Percentiles rank a stretch among this genome's conserved stretches.
Conservation (phyloP, 2,329 filamentous ascomycete species). For the Fusarium sp. region DNA sequence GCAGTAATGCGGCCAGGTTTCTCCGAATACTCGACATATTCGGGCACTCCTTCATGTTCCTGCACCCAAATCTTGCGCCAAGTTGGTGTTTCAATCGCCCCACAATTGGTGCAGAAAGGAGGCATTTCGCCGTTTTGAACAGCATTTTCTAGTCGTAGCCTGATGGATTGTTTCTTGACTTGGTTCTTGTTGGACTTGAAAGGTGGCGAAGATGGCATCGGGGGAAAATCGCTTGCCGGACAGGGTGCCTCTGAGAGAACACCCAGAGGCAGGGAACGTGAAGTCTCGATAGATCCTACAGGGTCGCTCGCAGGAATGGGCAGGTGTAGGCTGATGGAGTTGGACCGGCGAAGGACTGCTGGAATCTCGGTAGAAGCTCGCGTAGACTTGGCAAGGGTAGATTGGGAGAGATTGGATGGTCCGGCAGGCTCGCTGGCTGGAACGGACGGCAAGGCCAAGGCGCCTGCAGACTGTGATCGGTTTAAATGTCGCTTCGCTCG, state of each 20-base stretch:
- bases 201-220: slow-evolving; percentile 59
- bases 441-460: slow-evolving; percentile 55
- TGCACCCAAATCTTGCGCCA: slow-evolving; percentile 96
- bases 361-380: slow-evolving; percentile 53
- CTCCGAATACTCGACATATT: slow-evolving; percentile 79
- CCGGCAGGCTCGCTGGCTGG: slow-evolving; percentile 67
- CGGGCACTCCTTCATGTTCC: slow-evolving; percentile 78
- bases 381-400: slow-evolving; percentile 31
- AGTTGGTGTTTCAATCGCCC: slow-evolving; percentile 94
- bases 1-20: slow-evolving; percentile 82
- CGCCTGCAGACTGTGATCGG: slow-evolving; percentile 58
- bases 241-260: slow-evolving; percentile 57
- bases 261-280: slow-evolving; percentile 36
- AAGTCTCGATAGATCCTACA: slow-evolving; percentile 47
- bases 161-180: slow-evolving; percentile 75
- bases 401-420: slow-evolving; percentile 59
- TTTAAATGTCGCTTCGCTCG: slow-evolving; percentile 47
- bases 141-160: slow-evolving; percentile 72
- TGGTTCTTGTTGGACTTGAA: slow-evolving; percentile 74
- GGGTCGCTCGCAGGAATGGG: slow-evolving; percentile 66
- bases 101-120: slow-evolving; percentile 92
- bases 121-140: slow-evolving; percentile 89
- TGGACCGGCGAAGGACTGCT: slow-evolving; percentile 57
- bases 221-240: slow-evolving; percentile 61
- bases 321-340: slow-evolving; percentile 54